These are phyloP conservation scores for Tardiomyces depauwii DNA, from an alignment of 1,139 yeast genomes.

Conservation along the genomic window DNA sequence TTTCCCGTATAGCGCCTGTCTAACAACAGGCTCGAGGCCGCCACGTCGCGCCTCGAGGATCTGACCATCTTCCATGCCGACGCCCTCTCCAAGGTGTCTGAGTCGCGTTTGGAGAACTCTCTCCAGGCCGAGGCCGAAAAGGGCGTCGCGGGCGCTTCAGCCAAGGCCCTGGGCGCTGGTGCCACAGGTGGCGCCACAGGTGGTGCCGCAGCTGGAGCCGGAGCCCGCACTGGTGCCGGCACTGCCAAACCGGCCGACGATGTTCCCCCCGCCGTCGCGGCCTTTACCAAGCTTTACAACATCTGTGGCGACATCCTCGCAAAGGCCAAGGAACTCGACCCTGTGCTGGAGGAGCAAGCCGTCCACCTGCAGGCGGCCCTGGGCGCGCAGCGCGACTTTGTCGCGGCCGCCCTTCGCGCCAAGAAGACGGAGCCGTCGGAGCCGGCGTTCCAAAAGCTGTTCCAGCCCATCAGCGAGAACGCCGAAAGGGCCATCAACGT, in stretches of 20 bases:
- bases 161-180: constrained; percentile 1
- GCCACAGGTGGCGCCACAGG: constrained; percentile 5
- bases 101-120: constrained; percentile 2
- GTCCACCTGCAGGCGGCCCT: constrained; percentile 46
- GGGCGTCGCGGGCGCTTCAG: neutral
- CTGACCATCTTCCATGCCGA: constrained; percentile 71
- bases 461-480: constrained; percentile 56
- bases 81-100: constrained; percentile 7
- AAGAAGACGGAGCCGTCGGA: constrained; percentile 51
- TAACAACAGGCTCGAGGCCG: constrained; percentile 61
- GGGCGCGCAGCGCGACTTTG: constrained; percentile 43
- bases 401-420: constrained; percentile 48
- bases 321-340: constrained; percentile 50
- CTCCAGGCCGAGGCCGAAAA: neutral
- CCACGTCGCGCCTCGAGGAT: constrained; percentile 86
- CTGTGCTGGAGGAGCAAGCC: constrained; percentile 52
- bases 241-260: constrained; percentile 9
- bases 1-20: no score
- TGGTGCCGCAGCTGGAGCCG: constrained; percentile 3
- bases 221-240: constrained; percentile 4
- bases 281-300: constrained; percentile 43
- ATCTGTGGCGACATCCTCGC: constrained; percentile 50
- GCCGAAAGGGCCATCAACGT: constrained; percentile 48
- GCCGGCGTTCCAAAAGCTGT: constrained; percentile 42
- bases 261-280: constrained; percentile 22